Evolutionary conservation across 2,329 filamentous ascomycete species (phyloP), one percentile per base, ranked within the genome.

Genomic region (Aspergillus japonicus): DNA sequence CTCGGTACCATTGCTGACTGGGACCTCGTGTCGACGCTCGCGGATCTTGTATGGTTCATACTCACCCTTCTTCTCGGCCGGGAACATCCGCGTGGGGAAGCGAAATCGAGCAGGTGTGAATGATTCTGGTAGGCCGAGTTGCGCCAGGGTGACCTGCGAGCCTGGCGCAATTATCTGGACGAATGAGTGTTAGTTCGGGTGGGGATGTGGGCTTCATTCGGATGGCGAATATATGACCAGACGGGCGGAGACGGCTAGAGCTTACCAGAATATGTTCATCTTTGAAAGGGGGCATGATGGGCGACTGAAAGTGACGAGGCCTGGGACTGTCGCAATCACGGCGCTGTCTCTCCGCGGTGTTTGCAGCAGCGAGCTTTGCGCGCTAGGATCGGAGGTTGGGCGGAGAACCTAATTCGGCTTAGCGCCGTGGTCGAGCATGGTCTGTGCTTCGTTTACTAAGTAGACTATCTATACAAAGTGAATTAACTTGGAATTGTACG

Each of bases 71-170:
- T 96, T 92, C 67, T 88, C 87, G 56, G 83, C 87, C 1, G 84
- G 83, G 69, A 98, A 99, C 92, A 99, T 96, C 80, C 95, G 89
- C 77, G 94, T 97, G 33, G 90, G 87, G 66, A 98, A 85, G 67
- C 92, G 90, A 75, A 91, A 86, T 63, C 88, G 85, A n/a, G 95
- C 92, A 48, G 92, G 93, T 39, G 93, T 96, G 75, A 98, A 89
- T n/a, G 86, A 88, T 80, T 97, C 93, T 68, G 87, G 88, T 68
- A 95, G 89, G 54, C 93, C 93, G 47, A 96, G 85, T 83, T 96
- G 92, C 66, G 92, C 93, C 80, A 96, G 87, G 60, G 92, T 96
- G 65, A 89, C 94, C 78, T 90, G 88, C 75, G 92, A 96, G 72
- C 93, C 93, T 55, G 82, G 82, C 69, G 80, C 80, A 73, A 84